These are phyloP conservation scores for Zymoseptoria brevis DNA, from an alignment of 2,329 filamentous ascomycete species.

Conservation along the genomic window DNA sequence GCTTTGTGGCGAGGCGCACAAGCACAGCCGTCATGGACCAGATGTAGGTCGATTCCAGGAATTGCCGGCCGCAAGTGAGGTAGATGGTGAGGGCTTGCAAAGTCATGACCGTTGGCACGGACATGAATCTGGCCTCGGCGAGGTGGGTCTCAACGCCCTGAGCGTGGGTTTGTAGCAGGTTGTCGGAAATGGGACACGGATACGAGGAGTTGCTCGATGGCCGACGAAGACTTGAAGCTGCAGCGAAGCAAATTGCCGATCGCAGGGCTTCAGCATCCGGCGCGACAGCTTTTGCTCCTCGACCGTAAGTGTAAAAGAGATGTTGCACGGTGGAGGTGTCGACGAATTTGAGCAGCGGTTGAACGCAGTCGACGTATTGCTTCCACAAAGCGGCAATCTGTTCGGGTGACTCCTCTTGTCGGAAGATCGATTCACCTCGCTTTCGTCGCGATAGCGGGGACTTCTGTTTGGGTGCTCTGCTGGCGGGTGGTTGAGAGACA, in stretches of 20 bases:
- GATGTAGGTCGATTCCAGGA: conserved; percentile 9
- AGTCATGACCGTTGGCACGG: conserved; percentile 9
- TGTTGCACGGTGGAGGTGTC: conserved; percentile 11
- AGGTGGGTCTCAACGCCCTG: conserved; percentile 9
- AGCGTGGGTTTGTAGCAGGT: conserved; percentile 9
- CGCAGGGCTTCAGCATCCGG: conserved; percentile 12
- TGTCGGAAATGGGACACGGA: conserved; percentile 1
- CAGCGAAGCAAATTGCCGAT: conserved; percentile 16
- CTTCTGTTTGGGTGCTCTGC: background rate
- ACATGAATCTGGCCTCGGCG: conserved; percentile 11
- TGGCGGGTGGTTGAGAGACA: background rate
- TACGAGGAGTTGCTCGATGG: conserved; percentile 1
- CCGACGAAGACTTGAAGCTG: conserved; percentile 11
- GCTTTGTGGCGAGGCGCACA: conserved; percentile 14
- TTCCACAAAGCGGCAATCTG: conserved; percentile 14
- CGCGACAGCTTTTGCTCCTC: background rate
- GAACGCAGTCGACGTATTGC: conserved; percentile 11
- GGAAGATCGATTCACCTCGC: background rate
- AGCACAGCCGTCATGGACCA: conserved; percentile 14
- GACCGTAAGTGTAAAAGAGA: conserved; percentile 5
- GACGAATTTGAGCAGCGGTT: conserved; percentile 16
- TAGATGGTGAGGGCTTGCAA: conserved; percentile 15
- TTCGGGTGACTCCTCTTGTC: background rate
- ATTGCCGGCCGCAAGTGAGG: conserved; percentile 10
- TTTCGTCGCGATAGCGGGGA: background rate